These are phyloP conservation scores for Pseudoneurospora amorphoporcata DNA, from an alignment of 495 filamentous ascomycete genomes.

Conservation along the genomic window DNA sequence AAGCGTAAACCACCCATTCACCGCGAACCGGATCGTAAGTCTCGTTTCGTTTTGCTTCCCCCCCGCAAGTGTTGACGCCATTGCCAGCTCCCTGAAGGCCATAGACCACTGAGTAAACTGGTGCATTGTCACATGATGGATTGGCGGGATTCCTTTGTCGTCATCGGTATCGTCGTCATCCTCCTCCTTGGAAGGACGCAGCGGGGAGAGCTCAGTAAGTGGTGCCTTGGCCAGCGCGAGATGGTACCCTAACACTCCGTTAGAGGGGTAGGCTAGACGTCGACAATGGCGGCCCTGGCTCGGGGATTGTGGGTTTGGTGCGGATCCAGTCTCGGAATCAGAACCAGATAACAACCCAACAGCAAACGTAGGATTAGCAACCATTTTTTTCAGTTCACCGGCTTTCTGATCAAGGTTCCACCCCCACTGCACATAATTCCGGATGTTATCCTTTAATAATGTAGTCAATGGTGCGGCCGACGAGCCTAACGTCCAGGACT, in stretches of 20 bases:
- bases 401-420: background rate
- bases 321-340: background rate
- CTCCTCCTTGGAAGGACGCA: conserved; percentile 1
- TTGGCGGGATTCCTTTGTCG: background rate
- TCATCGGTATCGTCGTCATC: background rate
- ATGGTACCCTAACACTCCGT: conserved; percentile 38
- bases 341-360: conserved; percentile 2
- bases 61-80: background rate
- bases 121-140: conserved; percentile 12
- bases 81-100: conserved; percentile 17
- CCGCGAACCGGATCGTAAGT: conserved; percentile 32
- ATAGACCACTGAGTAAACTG: conserved; percentile 26
- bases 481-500: background rate
- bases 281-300: background rate
- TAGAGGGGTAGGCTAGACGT: conserved; percentile 30
- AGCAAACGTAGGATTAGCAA: conserved; percentile 29
- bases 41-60: background rate
- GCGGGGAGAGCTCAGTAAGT: conserved; percentile 7
- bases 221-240: conserved; percentile 22
- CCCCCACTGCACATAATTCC: background rate
- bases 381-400: background rate
- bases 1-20: conserved; percentile 34
- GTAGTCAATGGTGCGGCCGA: background rate
- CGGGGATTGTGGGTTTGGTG: background rate
- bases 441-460: background rate